Evolutionary conservation across 441 rosid genomes (phyloP).

Genomic region (Corymbia citriodora): DNA sequence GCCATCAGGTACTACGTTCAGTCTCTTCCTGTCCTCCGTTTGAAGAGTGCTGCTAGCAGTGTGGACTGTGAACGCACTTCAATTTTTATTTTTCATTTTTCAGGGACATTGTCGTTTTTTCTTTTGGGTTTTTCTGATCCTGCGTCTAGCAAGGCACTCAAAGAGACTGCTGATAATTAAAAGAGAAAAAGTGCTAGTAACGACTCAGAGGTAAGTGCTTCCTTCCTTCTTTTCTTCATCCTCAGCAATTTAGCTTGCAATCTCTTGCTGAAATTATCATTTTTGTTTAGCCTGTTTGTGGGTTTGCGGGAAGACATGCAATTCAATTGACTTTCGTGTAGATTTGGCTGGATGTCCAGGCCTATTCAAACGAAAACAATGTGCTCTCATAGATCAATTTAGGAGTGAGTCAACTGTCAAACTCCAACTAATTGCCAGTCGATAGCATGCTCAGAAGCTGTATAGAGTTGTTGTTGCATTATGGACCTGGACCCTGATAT

Average conservation of each 20-base stretch:
- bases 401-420: neutral
- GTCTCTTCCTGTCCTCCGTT: neutral
- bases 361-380: neutral
- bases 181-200: conserved; percentile 20
- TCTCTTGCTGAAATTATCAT: neutral
- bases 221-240: neutral
- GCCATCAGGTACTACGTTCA: conserved; percentile 6
- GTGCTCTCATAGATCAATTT: neutral
- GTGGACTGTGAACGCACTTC: neutral
- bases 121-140: neutral
- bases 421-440: neutral
- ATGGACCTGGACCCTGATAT: neutral
- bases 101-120: neutral
- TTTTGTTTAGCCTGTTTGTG: neutral
- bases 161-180: conserved; percentile 39
- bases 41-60: neutral
- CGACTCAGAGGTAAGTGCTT: conserved; percentile 2
- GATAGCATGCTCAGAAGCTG: neutral
- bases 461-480: neutral
- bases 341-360: neutral
- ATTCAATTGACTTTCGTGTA: neutral
- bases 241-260: neutral
- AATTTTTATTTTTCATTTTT: neutral
- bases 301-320: neutral
- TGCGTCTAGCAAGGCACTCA: conserved; percentile 25